phyloP scores from a whole-genome alignment of 306 rosid genomes.

The Argentina anserina region DNA sequence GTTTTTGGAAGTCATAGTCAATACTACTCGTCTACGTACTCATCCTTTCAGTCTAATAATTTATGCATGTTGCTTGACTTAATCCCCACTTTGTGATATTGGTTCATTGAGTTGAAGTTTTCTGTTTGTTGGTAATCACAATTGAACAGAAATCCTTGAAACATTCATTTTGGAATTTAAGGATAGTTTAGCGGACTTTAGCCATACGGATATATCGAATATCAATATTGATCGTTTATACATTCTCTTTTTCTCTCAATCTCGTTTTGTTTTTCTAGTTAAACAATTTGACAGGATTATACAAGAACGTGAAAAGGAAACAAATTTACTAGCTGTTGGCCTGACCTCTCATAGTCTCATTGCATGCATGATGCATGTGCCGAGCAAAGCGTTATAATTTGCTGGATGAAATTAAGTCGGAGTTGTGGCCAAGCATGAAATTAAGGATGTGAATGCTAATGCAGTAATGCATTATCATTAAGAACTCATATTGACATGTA shows the following conservation, averaged over 20 bases:
- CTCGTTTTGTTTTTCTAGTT: background rate
- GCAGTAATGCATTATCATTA: background rate
- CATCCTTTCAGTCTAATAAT: background rate
- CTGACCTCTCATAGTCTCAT: no score
- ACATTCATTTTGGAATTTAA: background rate
- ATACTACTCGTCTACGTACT: no score
- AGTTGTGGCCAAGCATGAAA: background rate
- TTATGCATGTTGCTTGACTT: background rate
- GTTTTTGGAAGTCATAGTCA: no score
- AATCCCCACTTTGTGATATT: background rate
- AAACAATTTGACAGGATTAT: background rate
- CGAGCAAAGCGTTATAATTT: background rate
- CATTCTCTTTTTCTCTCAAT: background rate
- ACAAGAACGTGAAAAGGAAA: background rate
- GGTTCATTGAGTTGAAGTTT: background rate
- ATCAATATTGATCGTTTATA: background rate
- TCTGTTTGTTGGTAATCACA: background rate
- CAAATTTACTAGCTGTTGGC: background rate
- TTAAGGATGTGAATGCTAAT: background rate
- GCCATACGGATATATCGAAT: background rate
- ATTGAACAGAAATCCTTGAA: background rate
- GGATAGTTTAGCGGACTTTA: background rate
- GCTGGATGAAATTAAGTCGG: background rate
- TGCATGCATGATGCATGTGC: background rate
- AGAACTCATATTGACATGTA: background rate